Evolutionary conservation across 106 monocot genomes (phyloP), one percentile per base, ranked within the genome.

Genomic region (Cymbidium sinense): DNA sequence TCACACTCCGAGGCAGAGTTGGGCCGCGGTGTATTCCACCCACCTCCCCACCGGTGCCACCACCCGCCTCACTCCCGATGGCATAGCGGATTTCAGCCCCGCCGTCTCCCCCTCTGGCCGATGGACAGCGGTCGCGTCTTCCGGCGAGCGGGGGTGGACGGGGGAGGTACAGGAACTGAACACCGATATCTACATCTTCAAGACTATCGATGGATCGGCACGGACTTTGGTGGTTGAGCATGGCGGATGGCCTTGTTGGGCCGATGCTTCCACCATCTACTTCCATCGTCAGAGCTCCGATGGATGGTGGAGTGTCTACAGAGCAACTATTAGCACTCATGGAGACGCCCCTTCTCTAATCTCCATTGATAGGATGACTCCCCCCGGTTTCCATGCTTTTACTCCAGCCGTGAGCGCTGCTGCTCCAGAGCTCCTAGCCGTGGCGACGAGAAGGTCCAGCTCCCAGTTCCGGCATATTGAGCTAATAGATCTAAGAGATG

Each of bases 341-440:
- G 12, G 3, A 3, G 41, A 18, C 11, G 19, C 31, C 9, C 33
- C 72, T 7, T 55, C 21, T 11, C 70, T 82, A 21, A 29, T 51
- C 1, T 70, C 86, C 28, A 73, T 92, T 6, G 76, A 86, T 18
- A 77, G 94, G 58, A 65, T 98, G 20, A 94, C 94, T 4, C 88
- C 90, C n/a, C 79, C 98, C 1, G 94, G 98, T 8, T 88, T 98
- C 76, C 98, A 98, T 65, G 94, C 94, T 18, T 98, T 98, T 88
- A 98, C 98, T 44, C 98, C 98, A 6, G 94, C 98, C 0, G 83
- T 85, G 4, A 87, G 84, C 61, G 43, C 79, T 29, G 79, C 80
- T n/a, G 75, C 70, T 12, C 86, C 89, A 34, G 82, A 81, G 10
- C 78, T n/a, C n/a, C n/a, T 92, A 43, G 94, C 78, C 0, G 80